These are phyloP conservation scores for Blepharisma stoltei DNA, from an alignment of 73 alveolate species.

Conservation along the genomic window DNA sequence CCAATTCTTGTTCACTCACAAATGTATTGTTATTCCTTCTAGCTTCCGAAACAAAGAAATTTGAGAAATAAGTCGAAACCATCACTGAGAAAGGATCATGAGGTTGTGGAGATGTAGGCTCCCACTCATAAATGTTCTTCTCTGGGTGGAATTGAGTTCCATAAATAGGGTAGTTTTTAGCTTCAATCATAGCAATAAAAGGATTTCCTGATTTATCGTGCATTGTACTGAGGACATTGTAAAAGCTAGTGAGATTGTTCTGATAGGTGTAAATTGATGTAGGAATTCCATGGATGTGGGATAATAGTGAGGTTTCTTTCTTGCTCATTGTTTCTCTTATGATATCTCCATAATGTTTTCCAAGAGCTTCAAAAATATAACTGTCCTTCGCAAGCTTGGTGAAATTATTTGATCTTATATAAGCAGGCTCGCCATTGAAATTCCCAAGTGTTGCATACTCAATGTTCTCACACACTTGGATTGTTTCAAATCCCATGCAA, in stretches of 20 bases:
- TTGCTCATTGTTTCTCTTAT: neutral
- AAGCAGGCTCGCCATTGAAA: constrained; percentile 2
- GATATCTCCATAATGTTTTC: neutral
- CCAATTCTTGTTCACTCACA: neutral
- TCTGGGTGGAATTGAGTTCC: constrained; percentile 69
- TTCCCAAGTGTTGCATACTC: neutral
- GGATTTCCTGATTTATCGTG: constrained; percentile 28
- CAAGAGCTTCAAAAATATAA: neutral
- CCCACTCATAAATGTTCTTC: constrained; percentile 43
- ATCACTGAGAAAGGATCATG: constrained; percentile 22
- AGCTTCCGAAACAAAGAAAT: constrained; percentile 12
- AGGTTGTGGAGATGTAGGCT: constrained; percentile 22
- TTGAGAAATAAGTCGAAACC: constrained; percentile 35
- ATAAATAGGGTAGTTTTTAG: constrained; percentile 52
- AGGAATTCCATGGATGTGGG: constrained; percentile 13
- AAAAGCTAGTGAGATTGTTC: constrained; percentile 26
- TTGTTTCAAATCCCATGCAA: constrained; percentile 56
- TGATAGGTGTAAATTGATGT: constrained; percentile 15
- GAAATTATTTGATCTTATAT: neutral
- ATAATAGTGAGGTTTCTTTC: neutral
- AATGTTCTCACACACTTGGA: constrained; percentile 18
- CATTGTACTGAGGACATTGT: constrained; percentile 17
- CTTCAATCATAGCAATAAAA: constrained; percentile 50
- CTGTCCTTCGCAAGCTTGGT: neutral
- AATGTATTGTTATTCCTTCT: constrained; percentile 24